phyloP scores from a whole-genome alignment of 345 rosid genomes.

The Citrus australasica region DNA sequence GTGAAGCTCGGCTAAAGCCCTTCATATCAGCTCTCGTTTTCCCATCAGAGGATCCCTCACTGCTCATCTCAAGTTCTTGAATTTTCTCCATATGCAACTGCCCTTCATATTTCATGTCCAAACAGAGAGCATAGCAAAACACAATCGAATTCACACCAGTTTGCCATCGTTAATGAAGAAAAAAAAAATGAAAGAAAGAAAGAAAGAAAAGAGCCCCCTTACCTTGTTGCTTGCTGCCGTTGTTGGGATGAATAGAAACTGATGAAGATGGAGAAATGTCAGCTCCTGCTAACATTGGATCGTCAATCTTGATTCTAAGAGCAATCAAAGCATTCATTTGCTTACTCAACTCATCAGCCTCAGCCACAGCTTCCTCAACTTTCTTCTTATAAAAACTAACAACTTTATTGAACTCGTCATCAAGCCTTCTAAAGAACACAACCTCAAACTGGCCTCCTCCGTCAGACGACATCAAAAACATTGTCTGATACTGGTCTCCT shows the following conservation, averaged over 20 bases:
- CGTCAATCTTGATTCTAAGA: conserved; percentile 59
- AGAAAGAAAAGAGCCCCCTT: not conserved
- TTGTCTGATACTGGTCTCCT: conserved; percentile 34
- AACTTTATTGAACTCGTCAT: conserved; percentile 70
- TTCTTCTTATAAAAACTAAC: conserved; percentile 47
- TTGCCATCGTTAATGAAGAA: not conserved
- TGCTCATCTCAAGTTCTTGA: conserved; percentile 35
- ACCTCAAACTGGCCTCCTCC: conserved; percentile 59
- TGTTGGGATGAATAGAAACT: conserved; percentile 29
- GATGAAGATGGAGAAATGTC: conserved; percentile 12
- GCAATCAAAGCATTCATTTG: conserved; percentile 82
- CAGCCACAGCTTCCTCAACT: conserved; percentile 45
- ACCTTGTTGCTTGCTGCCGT: conserved; percentile 22
- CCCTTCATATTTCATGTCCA: conserved; percentile 10
- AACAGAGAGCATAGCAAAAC: not conserved
- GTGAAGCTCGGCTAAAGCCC: conserved; percentile 29
- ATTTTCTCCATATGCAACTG: conserved; percentile 22
- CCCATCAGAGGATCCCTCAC: conserved; percentile 8
- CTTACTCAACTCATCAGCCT: conserved; percentile 67
- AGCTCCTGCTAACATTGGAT: conserved; percentile 30
- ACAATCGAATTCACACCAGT: not conserved
- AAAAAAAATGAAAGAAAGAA: too few relatives aligned
- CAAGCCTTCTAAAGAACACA: conserved; percentile 54
- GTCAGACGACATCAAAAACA: conserved; percentile 48
- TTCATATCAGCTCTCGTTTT: not conserved